Percentiles rank a stretch among this genome's conserved stretches.
Conservation (phyloP, 2,329 filamentous ascomycete genomes). For the Colletotrichum sp. region DNA sequence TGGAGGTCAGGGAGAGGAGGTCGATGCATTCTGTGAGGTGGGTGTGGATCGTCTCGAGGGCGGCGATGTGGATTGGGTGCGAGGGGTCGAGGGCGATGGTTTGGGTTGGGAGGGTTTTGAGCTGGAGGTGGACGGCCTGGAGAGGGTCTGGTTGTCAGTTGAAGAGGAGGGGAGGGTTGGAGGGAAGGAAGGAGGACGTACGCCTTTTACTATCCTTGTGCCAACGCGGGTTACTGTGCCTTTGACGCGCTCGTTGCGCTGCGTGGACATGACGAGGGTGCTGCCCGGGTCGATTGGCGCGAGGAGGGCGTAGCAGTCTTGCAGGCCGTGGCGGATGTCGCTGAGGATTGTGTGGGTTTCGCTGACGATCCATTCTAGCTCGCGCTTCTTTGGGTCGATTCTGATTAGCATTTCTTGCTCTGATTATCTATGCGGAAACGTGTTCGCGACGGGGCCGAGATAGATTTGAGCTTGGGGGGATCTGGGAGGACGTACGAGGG, state of each 20-base stretch:
- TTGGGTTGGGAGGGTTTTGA: constrained; percentile 67
- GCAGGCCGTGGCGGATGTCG: constrained; percentile 68
- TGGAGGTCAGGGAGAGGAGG: constrained; percentile 68
- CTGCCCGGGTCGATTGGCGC: constrained; percentile 84
- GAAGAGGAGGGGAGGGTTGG: not conserved
- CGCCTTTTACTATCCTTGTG: constrained; percentile 88
- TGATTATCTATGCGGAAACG: not conserved
- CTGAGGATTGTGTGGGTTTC: constrained; percentile 53
- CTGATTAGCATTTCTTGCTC: constrained; percentile 31
- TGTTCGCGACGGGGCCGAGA: not conserved
- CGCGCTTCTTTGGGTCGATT: constrained; percentile 44
- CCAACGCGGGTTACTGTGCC: constrained; percentile 90
- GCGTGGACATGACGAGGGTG: constrained; percentile 87
- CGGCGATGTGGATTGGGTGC: constrained; percentile 64
- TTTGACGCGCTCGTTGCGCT: constrained; percentile 88
- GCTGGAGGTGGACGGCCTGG: constrained; percentile 77
- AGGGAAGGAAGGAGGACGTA: constrained; percentile 48
- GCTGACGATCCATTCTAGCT: constrained; percentile 59
- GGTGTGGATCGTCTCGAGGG: constrained; percentile 74
- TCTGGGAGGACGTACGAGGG: constrained; percentile 46
- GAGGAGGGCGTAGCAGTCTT: constrained; percentile 87
- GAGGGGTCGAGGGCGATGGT: constrained; percentile 52
- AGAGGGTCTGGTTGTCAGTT: not conserved
- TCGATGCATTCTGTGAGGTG: constrained; percentile 84
- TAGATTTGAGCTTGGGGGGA: too few species aligned